Percentiles rank a stretch among this genome's conserved stretches.
These are phyloP conservation scores for Aleurites moluccanus DNA, from an alignment of 441 rosid genomes.

Conservation along the genomic window DNA sequence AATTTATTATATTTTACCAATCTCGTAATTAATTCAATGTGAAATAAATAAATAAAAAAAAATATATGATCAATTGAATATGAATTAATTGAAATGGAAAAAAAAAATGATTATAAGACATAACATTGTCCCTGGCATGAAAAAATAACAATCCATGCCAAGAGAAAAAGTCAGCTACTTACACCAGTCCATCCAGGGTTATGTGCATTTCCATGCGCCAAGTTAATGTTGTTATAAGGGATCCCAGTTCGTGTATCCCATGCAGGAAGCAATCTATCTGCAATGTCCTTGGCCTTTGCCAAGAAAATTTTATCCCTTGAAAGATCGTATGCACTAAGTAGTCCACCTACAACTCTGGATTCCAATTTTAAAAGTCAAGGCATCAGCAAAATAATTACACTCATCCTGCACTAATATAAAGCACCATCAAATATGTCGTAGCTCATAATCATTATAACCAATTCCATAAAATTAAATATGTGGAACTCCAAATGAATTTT, in stretches of 20 bases:
- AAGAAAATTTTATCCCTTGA: constrained; percentile 85
- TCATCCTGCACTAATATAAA: not conserved
- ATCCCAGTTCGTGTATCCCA: constrained; percentile 88
- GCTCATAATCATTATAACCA: constrained; percentile 6
- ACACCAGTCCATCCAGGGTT: constrained; percentile 97
- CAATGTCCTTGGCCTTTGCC: constrained; percentile 91
- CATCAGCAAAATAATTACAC: constrained; percentile 15
- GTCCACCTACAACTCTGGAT: constrained; percentile 97
- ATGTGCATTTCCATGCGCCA: constrained; percentile 78
- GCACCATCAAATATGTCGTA: constrained; percentile 1
- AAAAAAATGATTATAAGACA: not conserved
- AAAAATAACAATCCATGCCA: not conserved
- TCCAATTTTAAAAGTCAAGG: constrained; percentile 17
- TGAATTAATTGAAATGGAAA: too few species aligned
- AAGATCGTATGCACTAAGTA: constrained; percentile 95
- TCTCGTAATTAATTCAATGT: too few species aligned
- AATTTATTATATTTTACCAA: too few species aligned
- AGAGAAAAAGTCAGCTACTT: constrained; percentile 33
- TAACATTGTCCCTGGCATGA: not conserved
- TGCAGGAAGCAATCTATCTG: constrained; percentile 94
- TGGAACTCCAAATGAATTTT: too few species aligned
- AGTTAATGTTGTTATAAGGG: constrained; percentile 82
- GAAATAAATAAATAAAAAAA: too few species aligned
- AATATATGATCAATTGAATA: too few species aligned
- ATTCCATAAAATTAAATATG: too few species aligned